phyloP scores from a whole-genome alignment of 2,329 filamentous ascomycete species.

The Elsinoe arachidis region DNA sequence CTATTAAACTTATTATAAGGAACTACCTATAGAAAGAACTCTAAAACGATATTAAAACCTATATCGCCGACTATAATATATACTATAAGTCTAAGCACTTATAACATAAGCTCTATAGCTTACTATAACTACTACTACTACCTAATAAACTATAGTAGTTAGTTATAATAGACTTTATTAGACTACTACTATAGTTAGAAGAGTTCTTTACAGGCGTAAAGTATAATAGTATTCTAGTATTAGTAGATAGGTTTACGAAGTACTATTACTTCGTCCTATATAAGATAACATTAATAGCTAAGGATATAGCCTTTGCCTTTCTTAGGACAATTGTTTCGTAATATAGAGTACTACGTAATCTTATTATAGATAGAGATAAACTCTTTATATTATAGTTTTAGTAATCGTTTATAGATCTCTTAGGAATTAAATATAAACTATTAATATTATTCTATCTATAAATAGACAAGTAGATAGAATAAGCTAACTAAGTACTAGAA shows the following conservation, averaged over 20 bases:
- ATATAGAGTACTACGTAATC: too few species aligned
- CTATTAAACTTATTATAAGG: constrained; percentile 2
- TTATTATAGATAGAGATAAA: constrained; percentile 6
- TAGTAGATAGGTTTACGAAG: constrained; percentile 4
- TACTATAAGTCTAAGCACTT: background rate
- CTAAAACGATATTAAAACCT: too few species aligned
- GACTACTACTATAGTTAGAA: background rate
- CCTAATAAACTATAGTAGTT: too few species aligned
- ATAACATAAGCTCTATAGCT: background rate
- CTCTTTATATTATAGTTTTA: constrained; percentile 16
- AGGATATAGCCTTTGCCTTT: too few species aligned
- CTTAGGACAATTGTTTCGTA: too few species aligned
- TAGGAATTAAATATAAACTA: constrained; percentile 11
- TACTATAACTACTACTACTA: background rate
- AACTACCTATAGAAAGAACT: constrained; percentile 4
- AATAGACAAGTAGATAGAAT: constrained; percentile 15
- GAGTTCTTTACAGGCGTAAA: background rate
- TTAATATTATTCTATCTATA: constrained; percentile 17
- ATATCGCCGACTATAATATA: background rate
- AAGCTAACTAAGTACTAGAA: constrained; percentile 16
- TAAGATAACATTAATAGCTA: too few species aligned
- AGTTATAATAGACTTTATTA: constrained; percentile 7
- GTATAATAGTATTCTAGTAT: constrained; percentile 6
- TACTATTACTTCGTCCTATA: too few species aligned
- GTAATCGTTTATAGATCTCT: constrained; percentile 9